Evolutionary conservation across 2,329 filamentous ascomycete species (phyloP).

Genomic region (Ambrosiella xylebori): DNA sequence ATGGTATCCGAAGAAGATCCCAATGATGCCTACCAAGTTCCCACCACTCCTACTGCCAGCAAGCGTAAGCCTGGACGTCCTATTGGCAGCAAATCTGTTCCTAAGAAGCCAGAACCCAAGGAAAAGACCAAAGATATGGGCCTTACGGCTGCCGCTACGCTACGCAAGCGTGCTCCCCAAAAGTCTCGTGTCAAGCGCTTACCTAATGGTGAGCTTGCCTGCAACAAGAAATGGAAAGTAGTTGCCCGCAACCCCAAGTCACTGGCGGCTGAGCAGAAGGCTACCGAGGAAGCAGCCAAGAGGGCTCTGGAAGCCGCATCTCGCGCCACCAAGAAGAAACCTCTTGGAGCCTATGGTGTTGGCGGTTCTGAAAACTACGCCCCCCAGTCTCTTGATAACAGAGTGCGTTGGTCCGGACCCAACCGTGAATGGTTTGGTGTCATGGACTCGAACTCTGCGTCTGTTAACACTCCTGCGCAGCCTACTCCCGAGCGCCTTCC

Average conservation of each 20-base stretch:
- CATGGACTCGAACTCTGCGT: neutral
- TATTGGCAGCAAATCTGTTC: conserved; percentile 9
- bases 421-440: conserved; percentile 1
- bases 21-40: conserved; percentile 13
- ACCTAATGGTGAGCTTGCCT: conserved; percentile 9
- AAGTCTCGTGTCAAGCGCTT: conserved; percentile 7
- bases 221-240: conserved; percentile 13
- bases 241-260: conserved; percentile 11
- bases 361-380: neutral
- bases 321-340: neutral
- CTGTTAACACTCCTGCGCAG: neutral
- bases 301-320: conserved; percentile 7
- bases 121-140: conserved; percentile 10
- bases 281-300: conserved; percentile 9
- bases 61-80: conserved; percentile 9
- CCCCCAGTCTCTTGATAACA: neutral
- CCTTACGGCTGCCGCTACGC: conserved; percentile 7
- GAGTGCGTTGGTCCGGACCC: neutral
- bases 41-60: conserved; percentile 14
- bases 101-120: conserved; percentile 14
- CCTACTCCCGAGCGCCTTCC: neutral
- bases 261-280: conserved; percentile 9
- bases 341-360: neutral
- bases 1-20: conserved; percentile 1
- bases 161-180: conserved; percentile 11